Conservation (phyloP, 495 filamentous ascomycete species). For the Terfezia claveryi region DNA sequence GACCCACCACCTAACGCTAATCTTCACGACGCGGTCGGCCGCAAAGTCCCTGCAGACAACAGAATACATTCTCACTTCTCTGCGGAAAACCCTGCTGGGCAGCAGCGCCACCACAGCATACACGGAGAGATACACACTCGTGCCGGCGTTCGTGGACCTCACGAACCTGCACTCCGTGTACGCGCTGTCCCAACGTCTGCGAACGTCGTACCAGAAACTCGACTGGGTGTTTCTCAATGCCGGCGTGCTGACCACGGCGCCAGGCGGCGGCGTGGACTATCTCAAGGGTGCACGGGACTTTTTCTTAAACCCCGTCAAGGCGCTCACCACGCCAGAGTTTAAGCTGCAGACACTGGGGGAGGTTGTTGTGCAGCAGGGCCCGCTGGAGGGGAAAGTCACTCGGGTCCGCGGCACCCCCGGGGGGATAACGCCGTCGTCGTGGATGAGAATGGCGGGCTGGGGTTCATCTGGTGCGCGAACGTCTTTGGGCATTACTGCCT, state of each 20-base stretch:
- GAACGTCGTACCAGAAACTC: conserved; percentile 30
- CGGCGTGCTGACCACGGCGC: conserved; percentile 39
- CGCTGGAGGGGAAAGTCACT: conserved; percentile 1
- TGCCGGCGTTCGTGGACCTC: conserved; percentile 35
- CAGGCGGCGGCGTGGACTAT: conserved; percentile 66
- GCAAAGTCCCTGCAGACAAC: conserved; percentile 40
- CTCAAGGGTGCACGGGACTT: conserved; percentile 36
- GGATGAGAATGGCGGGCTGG: conserved; percentile 24
- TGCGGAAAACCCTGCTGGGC: conserved; percentile 7
- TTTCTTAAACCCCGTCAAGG: conserved; percentile 37
- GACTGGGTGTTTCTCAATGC: conserved; percentile 73
- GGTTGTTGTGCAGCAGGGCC: conserved; percentile 23
- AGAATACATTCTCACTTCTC: conserved; percentile 29
- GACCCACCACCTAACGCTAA: conserved; percentile 39
- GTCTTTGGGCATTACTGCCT: conserved; percentile 91
- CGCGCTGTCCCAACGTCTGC: conserved; percentile 25
- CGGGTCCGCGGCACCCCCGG: background rate
- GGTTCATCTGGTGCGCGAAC: conserved; percentile 71
- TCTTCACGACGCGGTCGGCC: conserved; percentile 40
- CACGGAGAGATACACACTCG: conserved; percentile 15
- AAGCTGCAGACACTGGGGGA: conserved; percentile 43
- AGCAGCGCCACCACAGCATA: too few species aligned
- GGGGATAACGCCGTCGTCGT: background rate
- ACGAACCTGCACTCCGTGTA: conserved; percentile 31
- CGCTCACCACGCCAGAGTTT: conserved; percentile 56